phyloP scores from a whole-genome alignment of 208 protist species.

The Leishmania lainsoni region DNA sequence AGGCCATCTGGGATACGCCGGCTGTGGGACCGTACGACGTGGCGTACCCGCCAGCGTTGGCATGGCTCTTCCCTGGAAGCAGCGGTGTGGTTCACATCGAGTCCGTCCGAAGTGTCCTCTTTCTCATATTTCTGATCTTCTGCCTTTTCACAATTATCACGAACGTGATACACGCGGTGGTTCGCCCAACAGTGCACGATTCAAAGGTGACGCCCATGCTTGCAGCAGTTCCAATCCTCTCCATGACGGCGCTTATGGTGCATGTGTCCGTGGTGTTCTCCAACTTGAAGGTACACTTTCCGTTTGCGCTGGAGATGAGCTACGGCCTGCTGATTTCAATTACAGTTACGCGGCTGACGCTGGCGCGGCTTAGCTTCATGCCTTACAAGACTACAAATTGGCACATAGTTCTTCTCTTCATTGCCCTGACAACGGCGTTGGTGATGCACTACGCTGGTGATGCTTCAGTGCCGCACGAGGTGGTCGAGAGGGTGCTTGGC shows the following conservation, averaged over 20 bases:
- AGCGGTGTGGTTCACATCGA: constrained; percentile 40
- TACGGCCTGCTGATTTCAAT: constrained; percentile 73
- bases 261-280: constrained; percentile 49
- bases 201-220: constrained; percentile 37
- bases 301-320: constrained; percentile 79
- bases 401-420: constrained; percentile 35
- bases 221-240: constrained; percentile 44
- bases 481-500: constrained; percentile 41
- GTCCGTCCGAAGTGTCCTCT: constrained; percentile 49
- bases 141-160: constrained; percentile 49
- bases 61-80: constrained; percentile 19
- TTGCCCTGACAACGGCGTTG: constrained; percentile 30
- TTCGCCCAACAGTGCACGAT: constrained; percentile 36
- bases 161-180: constrained; percentile 61
- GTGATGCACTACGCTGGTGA: constrained; percentile 37
- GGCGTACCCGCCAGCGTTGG: constrained; percentile 5
- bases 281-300: constrained; percentile 48
- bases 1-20: constrained; percentile 49
- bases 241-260: constrained; percentile 52
- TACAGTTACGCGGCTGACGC: constrained; percentile 76
- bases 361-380: constrained; percentile 78
- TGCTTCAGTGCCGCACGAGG: neutral
- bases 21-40: constrained; percentile 51
- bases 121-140: constrained; percentile 40
- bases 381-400: constrained; percentile 62